Conservation (phyloP, 1,284 basidiomycete species). For the Abortiporus biennis region DNA sequence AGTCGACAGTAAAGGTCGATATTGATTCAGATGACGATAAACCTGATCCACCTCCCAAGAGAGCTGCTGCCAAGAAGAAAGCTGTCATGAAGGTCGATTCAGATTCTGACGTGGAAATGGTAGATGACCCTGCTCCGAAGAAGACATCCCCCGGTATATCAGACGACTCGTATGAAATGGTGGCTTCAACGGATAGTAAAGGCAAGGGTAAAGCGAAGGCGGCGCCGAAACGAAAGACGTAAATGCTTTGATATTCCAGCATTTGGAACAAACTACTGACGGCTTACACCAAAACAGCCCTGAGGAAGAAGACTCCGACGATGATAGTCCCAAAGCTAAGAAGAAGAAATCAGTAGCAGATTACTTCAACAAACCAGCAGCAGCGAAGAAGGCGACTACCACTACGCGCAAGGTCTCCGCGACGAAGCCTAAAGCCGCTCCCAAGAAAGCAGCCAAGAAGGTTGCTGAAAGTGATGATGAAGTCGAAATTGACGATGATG, state of each 20-base stretch:
- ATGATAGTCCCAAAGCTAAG: constrained; percentile 37
- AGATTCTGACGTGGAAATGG: constrained; percentile 22
- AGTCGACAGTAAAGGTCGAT: constrained; percentile 20
- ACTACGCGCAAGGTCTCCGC: constrained; percentile 44
- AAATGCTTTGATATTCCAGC: constrained; percentile 12
- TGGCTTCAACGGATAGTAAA: constrained; percentile 20
- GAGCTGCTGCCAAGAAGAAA: too few relatives aligned
- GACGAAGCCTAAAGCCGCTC: constrained; percentile 41
- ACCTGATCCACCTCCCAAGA: constrained; percentile 3
- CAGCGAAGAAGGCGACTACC: constrained; percentile 28
- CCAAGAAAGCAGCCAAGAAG: constrained; percentile 30
- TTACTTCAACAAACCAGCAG: constrained; percentile 51
- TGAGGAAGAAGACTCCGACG: constrained; percentile 30
- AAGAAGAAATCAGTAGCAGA: constrained; percentile 42
- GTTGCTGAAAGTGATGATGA: constrained; percentile 30
- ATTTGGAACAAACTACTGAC: too few relatives aligned
- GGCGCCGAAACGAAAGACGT: constrained; percentile 52
- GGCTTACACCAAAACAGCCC: constrained; percentile 19
- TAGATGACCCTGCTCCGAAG: neutral
- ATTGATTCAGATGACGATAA: constrained; percentile 21
- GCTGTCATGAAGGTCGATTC: constrained; percentile 18
- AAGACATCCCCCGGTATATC: neutral
- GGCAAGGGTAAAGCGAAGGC: constrained; percentile 34
- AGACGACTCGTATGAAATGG: constrained; percentile 28
- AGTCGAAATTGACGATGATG: constrained; percentile 14